Evolutionary conservation across 768 basidiomycete genomes (phyloP), one percentile per base, ranked within the genome.

Genomic region (Kwoniella sp.): DNA sequence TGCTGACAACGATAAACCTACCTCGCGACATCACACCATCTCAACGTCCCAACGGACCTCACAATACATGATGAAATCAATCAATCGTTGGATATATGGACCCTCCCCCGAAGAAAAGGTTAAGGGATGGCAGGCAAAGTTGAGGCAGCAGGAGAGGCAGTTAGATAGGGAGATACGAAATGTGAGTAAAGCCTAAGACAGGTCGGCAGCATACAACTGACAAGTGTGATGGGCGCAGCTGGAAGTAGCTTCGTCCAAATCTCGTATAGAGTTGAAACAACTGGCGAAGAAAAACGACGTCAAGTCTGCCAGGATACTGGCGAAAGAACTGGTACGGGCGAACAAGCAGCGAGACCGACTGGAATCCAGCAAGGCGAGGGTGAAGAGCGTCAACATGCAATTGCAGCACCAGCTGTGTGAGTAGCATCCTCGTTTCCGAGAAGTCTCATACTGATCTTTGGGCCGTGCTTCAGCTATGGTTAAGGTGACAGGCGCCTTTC

Each of bases 401-500:
- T 82, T 99, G 68, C 84, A 85, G 40, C 91, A 98, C 76, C 96
- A 99, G 78, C 83, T 96, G 63, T 90, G 96, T 98, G 71, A 69
- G 88, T 82, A 40, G n/a, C n/a, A n/a, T n/a, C n/a, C n/a, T n/a
- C n/a, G n/a, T n/a, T n/a, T n/a, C n/a, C n/a, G n/a, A 2, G 22
- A 24, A 48, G 8, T 22, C 15, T 55, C 21, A 9, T 44, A n/a
- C n/a, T n/a, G n/a, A n/a, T n/a, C n/a, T n/a, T n/a, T n/a, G n/a
- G n/a, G 13, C 29, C 10, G 36, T 12, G n/a, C 27, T 9, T 26
- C 69, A 98, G 96, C 96, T 0, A 90, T 97, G 89, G 81, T 88
- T 67, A 99, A 98, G 82, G 91, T 98, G 44, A 97, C 96, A 9
- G 96, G 96, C n/a, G 87, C 94, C 6, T 83, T 99, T 65, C 95